Evolutionary conservation across 2,329 filamentous ascomycete species (phyloP), one percentile per base, ranked within the genome.

Genomic region (Plectosphaerella cucumerina): DNA sequence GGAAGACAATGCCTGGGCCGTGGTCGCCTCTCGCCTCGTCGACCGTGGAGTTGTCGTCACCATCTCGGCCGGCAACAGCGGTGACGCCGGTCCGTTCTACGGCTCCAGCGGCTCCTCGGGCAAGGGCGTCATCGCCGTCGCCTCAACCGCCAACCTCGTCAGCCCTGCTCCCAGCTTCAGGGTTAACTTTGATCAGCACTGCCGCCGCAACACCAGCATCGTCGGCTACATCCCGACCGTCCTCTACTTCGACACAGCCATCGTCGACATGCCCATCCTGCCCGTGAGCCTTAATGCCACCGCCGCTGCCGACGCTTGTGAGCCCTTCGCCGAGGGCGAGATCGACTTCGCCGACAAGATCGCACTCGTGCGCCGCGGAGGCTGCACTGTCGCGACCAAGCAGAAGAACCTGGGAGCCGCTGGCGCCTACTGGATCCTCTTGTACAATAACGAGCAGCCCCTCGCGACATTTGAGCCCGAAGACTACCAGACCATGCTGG

Each of bases 61-160:
- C n/a, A 71, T 79, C 31, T 72, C 77, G 2, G 76, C 74, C 6
- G 77, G 78, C n/a, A 82, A 82, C 50, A 69, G 73, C 33, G 77
- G 78, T 21, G 62, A 63, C 17, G 60, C 63, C 15, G 78, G 78
- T 0, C 68, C 77, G 0, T 79, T 80, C 60, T 75, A 70, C 41
- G 64, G 66, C 10, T 65, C 63, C 39, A 65, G 63, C 4, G 73
- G 72, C 4, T 64, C 71, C 4, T 67, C 70, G 10, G 72, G 70
- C 5, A 63, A 62, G 23, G 64, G 69, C 18, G 70, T 72, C 5
- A 65, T 73, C 15, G 64, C 70, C 5, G 67, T 76, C 22, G 75
- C 71, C 21, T 75, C 75, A 0, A 34, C 75, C 75, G 26, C 26
- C 26, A 31, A 62, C 3, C 14, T 15, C n/a, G 3, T 39, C 35